Base-by-base conservation (phyloP, 2,329 filamentous ascomycete genomes). In the Biscogniauxia sp. region DNA sequence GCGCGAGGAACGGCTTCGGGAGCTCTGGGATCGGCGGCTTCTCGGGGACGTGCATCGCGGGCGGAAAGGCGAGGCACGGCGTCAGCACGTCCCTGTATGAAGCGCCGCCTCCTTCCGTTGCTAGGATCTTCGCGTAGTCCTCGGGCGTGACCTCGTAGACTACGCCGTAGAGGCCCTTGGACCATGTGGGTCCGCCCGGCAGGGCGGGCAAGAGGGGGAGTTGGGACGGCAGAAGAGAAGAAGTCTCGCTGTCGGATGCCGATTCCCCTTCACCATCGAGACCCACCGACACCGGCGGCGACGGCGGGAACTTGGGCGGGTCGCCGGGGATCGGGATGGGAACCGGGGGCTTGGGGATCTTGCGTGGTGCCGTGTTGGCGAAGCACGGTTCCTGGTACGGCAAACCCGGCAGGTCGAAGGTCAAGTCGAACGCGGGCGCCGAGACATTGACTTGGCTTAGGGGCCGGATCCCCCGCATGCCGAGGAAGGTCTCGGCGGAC, bases 311-410 rank as follows among this genome's bases (percentile, higher is more conserved):
- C 8, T 66, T 69, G 1, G 69, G 70, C 19, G 72, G 72, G 56
- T 72, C 72, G 19, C 58, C 60, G 19, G 67, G 67, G 45, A 67
- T 58, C 51, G 60, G 59, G 20, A 41, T n/a, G 59, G 57, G 23
- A 53, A n/a, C 8, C 61, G 76, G 74, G 28, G 75, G 72, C 61
- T 77, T 78, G 17, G 79, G 80, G 50, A 82, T 65, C 72, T 86
- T 81, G 54, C 89, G 85, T 56, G 82, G 81, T 17, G 83, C 84
- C 2, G 89, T 89, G 70, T 96, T 97, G 60, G 92, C 93, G 74
- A 98, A 97, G 75, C 94, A 97, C 0, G 95, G 94, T 76, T 98
- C 95, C 13, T 77, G 72, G 77, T 98, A 98, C 0, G 95, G 91
- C 0, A 97, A 71, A 0, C 93, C 94, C 0, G 93, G 86, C 0